Base-by-base conservation (phyloP, 1,284 basidiomycete species). In the Kwoniella shivajii region DNA sequence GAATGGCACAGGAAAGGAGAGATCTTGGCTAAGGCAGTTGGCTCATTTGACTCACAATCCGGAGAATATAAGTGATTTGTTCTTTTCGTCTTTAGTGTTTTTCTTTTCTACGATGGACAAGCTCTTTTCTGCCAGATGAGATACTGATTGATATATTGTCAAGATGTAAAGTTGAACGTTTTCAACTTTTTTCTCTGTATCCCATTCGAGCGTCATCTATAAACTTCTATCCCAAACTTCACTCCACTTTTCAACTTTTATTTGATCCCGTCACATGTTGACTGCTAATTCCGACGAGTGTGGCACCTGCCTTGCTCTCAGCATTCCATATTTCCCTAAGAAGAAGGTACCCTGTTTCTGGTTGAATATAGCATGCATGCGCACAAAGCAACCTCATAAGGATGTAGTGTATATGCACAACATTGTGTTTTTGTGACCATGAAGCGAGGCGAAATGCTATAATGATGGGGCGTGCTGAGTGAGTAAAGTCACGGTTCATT, bases 401-500 rank as follows among this genome's bases (percentile, higher is more conserved):
- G n/a, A n/a, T n/a, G n/a, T n/a, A n/a, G n/a, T n/a, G n/a, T n/a
- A n/a, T n/a, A n/a, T n/a, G n/a, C n/a, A n/a, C n/a, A n/a, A n/a
- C n/a, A n/a, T n/a, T n/a, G n/a, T n/a, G n/a, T n/a, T n/a, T n/a
- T n/a, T n/a, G n/a, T n/a, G n/a, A n/a, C n/a, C n/a, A n/a, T n/a
- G 22, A 10, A 6, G 16, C 11, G 11, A 22, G 6, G 22, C 10
- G 16, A 26, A 14, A 42, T 7, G 41, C 7, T 26, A 9, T 7
- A 16, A 34, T 34, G 33, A 34, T 9, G 16, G 16, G 33, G 16
- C 33, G 7, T 34, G 33, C 33, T 16, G 16, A 34, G 16, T 34
- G 41, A 4, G 24, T 6, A 7, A n/a, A n/a, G n/a, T 42, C 16
- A 42, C 6, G 27, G 10, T 18, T 56, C 48, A 20, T 51, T 65